These are phyloP conservation scores for Citrullus colocynthis DNA, from an alignment of 306 rosid species.

Conservation along the genomic window DNA sequence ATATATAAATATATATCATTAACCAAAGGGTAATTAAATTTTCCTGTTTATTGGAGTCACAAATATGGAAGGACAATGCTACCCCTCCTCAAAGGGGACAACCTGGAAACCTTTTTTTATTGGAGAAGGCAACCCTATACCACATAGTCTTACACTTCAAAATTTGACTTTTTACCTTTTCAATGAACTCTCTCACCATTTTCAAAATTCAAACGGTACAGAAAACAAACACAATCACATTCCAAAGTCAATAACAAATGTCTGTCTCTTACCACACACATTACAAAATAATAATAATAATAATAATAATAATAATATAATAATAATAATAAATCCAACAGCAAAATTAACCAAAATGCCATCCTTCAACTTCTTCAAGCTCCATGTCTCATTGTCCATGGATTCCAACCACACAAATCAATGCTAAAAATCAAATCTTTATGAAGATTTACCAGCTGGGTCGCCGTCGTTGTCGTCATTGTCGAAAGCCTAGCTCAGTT, in stretches of 20 bases:
- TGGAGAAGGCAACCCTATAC: background rate
- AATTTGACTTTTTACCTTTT: background rate
- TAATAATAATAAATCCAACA: no score
- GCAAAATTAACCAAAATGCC: background rate
- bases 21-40: no score
- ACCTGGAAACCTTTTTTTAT: background rate
- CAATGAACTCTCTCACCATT: background rate
- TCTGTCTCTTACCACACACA: background rate
- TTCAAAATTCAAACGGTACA: background rate
- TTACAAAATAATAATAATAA: background rate
- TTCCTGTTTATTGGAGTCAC: background rate
- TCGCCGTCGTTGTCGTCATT: background rate
- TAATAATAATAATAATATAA: background rate
- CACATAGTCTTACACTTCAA: background rate
- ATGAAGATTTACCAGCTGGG: background rate
- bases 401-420: background rate
- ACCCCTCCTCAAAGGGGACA: background rate
- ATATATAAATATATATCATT: no score
- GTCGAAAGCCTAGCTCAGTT: background rate
- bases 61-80: background rate
- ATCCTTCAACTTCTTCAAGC: background rate
- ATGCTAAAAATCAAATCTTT: background rate
- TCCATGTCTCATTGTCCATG: background rate
- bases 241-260: background rate
- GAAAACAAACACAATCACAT: background rate